phyloP scores from a whole-genome alignment of 139 green algal species.

The Chlamydomonas sphaeroides region DNA sequence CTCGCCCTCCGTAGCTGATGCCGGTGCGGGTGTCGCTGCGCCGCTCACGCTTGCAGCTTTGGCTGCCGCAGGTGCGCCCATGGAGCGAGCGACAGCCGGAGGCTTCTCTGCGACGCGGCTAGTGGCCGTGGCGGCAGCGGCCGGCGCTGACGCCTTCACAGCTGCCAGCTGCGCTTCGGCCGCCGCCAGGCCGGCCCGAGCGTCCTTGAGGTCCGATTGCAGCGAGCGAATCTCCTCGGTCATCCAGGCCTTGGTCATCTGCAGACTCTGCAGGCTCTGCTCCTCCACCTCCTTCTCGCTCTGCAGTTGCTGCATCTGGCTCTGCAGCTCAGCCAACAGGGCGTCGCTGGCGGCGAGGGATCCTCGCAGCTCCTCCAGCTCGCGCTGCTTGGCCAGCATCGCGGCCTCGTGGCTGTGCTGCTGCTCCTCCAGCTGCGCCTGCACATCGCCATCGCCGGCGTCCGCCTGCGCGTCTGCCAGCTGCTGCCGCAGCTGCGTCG shows the following conservation, averaged over 20 bases:
- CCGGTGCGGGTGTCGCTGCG: too few relatives aligned
- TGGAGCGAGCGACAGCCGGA: neutral
- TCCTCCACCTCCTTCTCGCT: constrained; percentile 29
- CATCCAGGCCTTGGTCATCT: constrained; percentile 22
- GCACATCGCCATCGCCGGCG: too few relatives aligned
- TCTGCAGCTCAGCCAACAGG: neutral
- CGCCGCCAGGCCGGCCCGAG: neutral
- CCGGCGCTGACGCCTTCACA: neutral
- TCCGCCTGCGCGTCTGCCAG: too few relatives aligned
- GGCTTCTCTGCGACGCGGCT: too few relatives aligned
- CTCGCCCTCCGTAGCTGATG: too few relatives aligned
- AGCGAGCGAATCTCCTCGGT: constrained; percentile 37
- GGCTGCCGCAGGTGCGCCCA: too few relatives aligned
- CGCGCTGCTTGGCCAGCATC: neutral
- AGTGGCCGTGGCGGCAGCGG: neutral
- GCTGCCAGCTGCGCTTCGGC: neutral
- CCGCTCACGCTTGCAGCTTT: too few relatives aligned
- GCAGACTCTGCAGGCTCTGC: constrained; percentile 25
- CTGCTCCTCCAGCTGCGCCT: neutral
- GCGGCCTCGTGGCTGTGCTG: neutral
- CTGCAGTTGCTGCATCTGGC: constrained; percentile 17
- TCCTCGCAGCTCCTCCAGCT: neutral
- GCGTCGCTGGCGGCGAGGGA: neutral
- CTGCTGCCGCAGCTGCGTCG: neutral
- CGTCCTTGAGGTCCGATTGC: neutral